Conservation (phyloP, 108 stramenopile genomes). For the Aurantiochytrium sp. region DNA sequence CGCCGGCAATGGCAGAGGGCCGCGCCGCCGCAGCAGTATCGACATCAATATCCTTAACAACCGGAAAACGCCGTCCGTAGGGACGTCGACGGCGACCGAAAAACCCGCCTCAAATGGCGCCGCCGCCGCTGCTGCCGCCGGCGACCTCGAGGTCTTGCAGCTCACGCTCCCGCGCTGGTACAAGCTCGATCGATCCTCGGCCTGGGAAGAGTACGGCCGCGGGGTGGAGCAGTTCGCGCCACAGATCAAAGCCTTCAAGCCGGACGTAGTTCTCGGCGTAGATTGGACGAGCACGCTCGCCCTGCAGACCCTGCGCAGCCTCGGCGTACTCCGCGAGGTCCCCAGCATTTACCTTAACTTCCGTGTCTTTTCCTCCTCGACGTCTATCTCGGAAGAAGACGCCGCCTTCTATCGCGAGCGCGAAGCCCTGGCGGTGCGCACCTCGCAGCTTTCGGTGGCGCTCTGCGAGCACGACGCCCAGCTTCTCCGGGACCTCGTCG, state of each 20-base stretch:
- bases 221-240: not conserved
- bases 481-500: not conserved
- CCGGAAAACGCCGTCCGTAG: not conserved
- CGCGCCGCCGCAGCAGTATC: not conserved
- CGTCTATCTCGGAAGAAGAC: not conserved
- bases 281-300: slow-evolving; percentile 12
- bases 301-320: not conserved
- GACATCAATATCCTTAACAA: not conserved
- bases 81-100: not conserved
- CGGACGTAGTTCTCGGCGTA: not conserved
- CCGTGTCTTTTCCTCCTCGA: not conserved
- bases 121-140: not conserved
- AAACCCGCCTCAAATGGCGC: not conserved
- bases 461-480: not conserved
- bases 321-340: not conserved
- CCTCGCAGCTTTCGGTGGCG: not conserved
- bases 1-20: not conserved
- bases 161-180: not conserved
- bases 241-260: not conserved
- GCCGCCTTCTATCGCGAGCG: not conserved
- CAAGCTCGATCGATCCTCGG: slow-evolving; percentile 1
- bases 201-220: not conserved
- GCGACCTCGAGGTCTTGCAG: not conserved
- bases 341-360: not conserved
- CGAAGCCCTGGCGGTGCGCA: not conserved